phyloP scores from a whole-genome alignment of 2,329 filamentous ascomycete genomes.

The Colletotrichum agaves region DNA sequence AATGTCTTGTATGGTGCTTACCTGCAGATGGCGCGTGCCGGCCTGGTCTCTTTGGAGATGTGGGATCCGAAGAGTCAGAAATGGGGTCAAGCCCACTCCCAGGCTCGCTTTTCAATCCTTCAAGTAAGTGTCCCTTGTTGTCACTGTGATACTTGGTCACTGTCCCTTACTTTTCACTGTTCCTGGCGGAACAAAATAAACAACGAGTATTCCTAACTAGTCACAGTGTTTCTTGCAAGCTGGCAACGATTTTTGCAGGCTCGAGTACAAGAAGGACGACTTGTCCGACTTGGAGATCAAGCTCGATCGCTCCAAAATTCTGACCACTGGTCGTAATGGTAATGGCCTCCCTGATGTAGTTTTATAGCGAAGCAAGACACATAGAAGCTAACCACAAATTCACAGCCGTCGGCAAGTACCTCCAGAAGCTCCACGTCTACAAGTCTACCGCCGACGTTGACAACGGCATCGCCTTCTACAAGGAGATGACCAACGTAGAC shows the following conservation, averaged over 20 bases:
- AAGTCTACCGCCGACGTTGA: conserved; percentile 89
- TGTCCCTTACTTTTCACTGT: too few relatives aligned
- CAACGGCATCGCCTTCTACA: conserved; percentile 82
- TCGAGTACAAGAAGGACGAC: conserved; percentile 78
- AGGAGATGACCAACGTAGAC: conserved; percentile 84
- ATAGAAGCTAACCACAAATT: conserved; percentile 40
- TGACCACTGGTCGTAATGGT: conserved; percentile 80
- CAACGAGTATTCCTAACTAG: conserved; percentile 12
- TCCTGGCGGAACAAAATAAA: neutral
- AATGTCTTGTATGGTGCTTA: conserved; percentile 91
- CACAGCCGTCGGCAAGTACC: conserved; percentile 80
- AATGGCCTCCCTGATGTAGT: conserved; percentile 34
- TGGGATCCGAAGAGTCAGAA: conserved; percentile 93
- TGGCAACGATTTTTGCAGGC: conserved; percentile 85
- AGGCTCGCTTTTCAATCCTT: conserved; percentile 90
- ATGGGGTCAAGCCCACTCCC: conserved; percentile 93
- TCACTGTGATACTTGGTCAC: too few relatives aligned
- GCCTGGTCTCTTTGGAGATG: conserved; percentile 87
- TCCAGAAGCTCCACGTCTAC: conserved; percentile 93
- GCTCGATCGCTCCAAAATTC: conserved; percentile 87
- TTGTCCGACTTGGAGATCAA: conserved; percentile 84
- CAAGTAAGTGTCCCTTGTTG: conserved; percentile 49
- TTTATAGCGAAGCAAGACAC: neutral
- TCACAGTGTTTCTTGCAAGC: conserved; percentile 80
- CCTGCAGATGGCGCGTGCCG: conserved; percentile 93